Percentiles rank a stretch among this genome's conserved stretches.
Evolutionary conservation across 2,329 filamentous ascomycete species (phyloP).

Genomic region (Talaromyces sp.): DNA sequence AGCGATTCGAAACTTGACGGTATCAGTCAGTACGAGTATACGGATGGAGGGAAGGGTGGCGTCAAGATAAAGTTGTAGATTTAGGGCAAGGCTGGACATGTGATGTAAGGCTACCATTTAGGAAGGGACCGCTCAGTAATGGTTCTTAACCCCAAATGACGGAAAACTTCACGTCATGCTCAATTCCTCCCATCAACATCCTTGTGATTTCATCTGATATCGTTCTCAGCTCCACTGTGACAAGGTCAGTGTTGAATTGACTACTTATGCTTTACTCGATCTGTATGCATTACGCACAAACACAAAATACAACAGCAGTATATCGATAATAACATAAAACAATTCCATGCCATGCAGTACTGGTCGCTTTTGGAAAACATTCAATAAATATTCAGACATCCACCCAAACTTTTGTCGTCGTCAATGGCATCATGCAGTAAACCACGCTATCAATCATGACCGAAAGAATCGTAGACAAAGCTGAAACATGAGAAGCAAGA

Average conservation of each 20-base stretch:
- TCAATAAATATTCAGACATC: slow-evolving; percentile 20
- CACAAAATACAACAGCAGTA: not conserved
- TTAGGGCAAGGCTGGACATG: not conserved
- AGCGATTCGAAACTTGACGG: not conserved
- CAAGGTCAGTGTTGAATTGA: not conserved
- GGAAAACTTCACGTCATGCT: not conserved
- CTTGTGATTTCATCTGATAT: not conserved
- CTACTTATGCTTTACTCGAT: not conserved
- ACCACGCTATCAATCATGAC: not conserved
- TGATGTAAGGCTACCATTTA: not conserved
- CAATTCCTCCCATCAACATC: not conserved
- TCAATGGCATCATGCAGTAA: slow-evolving; percentile 13
- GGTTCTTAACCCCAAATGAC: not conserved
- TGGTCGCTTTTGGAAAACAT: slow-evolving; percentile 3
- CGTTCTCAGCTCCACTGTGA: too few relatives aligned
- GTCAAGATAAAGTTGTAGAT: not conserved
- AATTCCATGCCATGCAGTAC: slow-evolving; percentile 2
- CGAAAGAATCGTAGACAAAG: slow-evolving; percentile 3
- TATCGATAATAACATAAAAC: not conserved
- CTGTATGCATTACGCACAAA: not conserved
- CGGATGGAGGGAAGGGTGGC: not conserved
- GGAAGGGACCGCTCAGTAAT: not conserved
- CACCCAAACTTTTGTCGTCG: slow-evolving; percentile 20
- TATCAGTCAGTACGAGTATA: not conserved
- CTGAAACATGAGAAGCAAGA: not conserved